These are phyloP conservation scores for Austroboletus festivus DNA, from an alignment of 768 basidiomycete species.

Conservation along the genomic window DNA sequence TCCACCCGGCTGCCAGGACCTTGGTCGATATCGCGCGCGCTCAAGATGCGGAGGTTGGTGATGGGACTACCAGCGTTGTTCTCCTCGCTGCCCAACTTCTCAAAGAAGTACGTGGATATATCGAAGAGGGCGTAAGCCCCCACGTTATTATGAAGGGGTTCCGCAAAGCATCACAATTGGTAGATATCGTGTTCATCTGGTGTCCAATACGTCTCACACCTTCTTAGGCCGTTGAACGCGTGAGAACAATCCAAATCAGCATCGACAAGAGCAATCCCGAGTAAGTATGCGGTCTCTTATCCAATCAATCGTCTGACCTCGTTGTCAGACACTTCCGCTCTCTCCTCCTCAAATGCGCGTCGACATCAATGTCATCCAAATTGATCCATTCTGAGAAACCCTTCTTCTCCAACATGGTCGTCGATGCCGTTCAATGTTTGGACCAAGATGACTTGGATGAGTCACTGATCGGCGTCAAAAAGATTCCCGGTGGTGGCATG, in stretches of 20 bases:
- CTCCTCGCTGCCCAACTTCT: slow-evolving; percentile 91
- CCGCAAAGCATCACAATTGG: slow-evolving; percentile 81
- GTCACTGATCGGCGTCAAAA: slow-evolving; percentile 94
- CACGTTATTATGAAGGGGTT: slow-evolving; percentile 98
- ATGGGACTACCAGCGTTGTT: slow-evolving; percentile 96
- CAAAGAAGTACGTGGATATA: slow-evolving; percentile 86
- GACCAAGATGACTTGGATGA: slow-evolving; percentile 95
- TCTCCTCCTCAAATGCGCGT: slow-evolving; percentile 92
- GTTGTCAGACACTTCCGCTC: slow-evolving; percentile 80
- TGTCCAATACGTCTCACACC: slow-evolving; percentile 8
- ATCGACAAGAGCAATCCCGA: slow-evolving; percentile 88
- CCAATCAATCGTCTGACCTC: slow-evolving; percentile 5
- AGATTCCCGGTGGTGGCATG: slow-evolving; percentile 96
- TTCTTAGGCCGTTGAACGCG: slow-evolving; percentile 73
- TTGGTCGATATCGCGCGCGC: slow-evolving; percentile 97
- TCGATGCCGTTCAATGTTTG: slow-evolving; percentile 89
- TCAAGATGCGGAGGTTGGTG: slow-evolving; percentile 97
- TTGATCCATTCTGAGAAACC: slow-evolving; percentile 98
- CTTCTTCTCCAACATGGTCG: slow-evolving; percentile 98
- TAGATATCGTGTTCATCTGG: slow-evolving; percentile 36
- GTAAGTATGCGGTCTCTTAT: slow-evolving; percentile 46
- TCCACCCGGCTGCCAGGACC: slow-evolving; percentile 97
- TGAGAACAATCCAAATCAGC: slow-evolving; percentile 85
- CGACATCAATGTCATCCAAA: slow-evolving; percentile 99
- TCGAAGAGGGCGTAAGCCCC: slow-evolving; percentile 96